Percentiles rank a stretch among this genome's conserved stretches.
Evolutionary conservation across 495 filamentous ascomycete species (phyloP).

Genomic region (Neurospora tetrasperma): DNA sequence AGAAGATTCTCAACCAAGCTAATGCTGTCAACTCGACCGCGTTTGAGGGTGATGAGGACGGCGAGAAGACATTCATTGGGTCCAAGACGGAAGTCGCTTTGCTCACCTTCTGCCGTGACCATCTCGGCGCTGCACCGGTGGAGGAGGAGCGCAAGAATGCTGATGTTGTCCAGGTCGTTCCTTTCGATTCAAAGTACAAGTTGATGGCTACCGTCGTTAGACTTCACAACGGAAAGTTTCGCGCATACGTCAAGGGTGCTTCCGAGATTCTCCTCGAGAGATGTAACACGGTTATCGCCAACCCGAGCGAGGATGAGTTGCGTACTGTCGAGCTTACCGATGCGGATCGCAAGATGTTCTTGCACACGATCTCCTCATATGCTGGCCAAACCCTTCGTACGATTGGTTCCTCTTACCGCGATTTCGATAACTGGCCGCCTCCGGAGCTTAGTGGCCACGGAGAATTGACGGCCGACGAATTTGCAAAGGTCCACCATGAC

Average conservation of each 20-base stretch:
- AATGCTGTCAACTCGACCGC: constrained; percentile 83
- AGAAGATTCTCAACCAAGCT: constrained; percentile 57
- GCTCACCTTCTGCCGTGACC: constrained; percentile 59
- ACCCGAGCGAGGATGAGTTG: constrained; percentile 50
- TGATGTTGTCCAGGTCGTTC: constrained; percentile 61
- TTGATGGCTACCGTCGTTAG: constrained; percentile 75
- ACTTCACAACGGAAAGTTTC: constrained; percentile 49
- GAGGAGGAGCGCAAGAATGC: constrained; percentile 62
- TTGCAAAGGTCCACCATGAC: constrained; percentile 60
- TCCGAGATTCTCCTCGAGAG: constrained; percentile 72
- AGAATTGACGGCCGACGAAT: constrained; percentile 53
- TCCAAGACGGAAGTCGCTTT: constrained; percentile 88
- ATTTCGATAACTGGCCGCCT: constrained; percentile 87
- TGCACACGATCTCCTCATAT: constrained; percentile 61
- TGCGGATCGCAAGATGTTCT: constrained; percentile 47
- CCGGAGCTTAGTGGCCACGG: constrained; percentile 59
- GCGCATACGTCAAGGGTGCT: constrained; percentile 76
- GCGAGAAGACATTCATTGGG: constrained; percentile 63
- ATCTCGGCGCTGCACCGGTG: constrained; percentile 61
- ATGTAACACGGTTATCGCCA: constrained; percentile 55
- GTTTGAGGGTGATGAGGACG: constrained; percentile 75
- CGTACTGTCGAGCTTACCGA: constrained; percentile 43
- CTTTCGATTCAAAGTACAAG: constrained; percentile 78
- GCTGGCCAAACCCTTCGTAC: constrained; percentile 77
- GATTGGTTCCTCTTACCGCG: constrained; percentile 77